Conservation (phyloP, 2,329 filamentous ascomycete species). For the Arthrobotrys sphaeroides region DNA sequence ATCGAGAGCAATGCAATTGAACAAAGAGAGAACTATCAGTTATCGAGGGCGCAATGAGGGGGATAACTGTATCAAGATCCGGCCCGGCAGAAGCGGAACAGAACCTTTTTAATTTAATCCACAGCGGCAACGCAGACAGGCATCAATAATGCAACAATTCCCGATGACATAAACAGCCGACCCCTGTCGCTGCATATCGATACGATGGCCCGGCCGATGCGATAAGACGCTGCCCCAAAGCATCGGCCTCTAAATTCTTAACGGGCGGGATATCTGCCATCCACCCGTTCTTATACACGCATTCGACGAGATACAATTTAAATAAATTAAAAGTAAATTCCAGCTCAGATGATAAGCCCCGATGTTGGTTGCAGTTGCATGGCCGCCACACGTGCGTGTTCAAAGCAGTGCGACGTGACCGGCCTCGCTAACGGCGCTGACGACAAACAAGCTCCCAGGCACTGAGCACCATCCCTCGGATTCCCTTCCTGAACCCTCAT, state of each 20-base stretch:
- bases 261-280: too few relatives aligned
- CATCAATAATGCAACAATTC: slow-evolving; percentile 15
- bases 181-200: slow-evolving; percentile 9
- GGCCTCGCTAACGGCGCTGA: slow-evolving; percentile 17
- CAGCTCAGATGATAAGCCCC: not conserved
- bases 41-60: not conserved
- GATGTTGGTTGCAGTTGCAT: too few relatives aligned
- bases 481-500: not conserved
- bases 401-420: slow-evolving; percentile 6
- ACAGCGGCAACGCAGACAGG: slow-evolving; percentile 8
- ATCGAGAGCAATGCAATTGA: not conserved
- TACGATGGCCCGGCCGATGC: not conserved
- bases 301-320: too few relatives aligned
- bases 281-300: too few relatives aligned
- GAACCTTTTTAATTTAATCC: too few relatives aligned
- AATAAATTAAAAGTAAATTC: not conserved
- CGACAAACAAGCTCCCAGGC: slow-evolving; percentile 16
- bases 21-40: not conserved
- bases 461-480: not conserved
- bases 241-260: not conserved
- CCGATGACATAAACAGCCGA: slow-evolving; percentile 22
- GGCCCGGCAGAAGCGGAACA: slow-evolving; percentile 3
- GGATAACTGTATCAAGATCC: too few relatives aligned
- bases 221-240: not conserved
- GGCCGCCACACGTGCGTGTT: slow-evolving; percentile 10